Base-by-base conservation (phyloP, 169 alveolate species). In the Sarcocystis neurona region DNA sequence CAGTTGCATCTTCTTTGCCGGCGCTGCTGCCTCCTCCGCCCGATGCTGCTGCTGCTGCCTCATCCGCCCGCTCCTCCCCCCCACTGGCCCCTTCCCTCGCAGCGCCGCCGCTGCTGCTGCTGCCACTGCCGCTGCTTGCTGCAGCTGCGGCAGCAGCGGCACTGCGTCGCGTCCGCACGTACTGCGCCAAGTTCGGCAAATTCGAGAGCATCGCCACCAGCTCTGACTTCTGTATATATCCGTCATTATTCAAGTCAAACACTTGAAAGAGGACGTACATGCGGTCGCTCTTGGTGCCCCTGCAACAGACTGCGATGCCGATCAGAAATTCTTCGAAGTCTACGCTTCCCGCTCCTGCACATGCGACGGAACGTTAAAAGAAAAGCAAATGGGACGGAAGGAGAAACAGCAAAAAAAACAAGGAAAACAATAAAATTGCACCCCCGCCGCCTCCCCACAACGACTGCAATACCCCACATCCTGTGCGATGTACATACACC, bases 131-230 rank as follows among this genome's bases (percentile, higher is more conserved):
- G 70, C 72, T 84, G 72, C 89, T 63, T 72, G 44, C 50, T 72
- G 80, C 53, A 3, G 85, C 39, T 44, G 88, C 87, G 32, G 47
- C 32, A 47, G 46, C 37, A 32, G 92, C 30, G 8, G 70, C 48
- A 27, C 23, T 12, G 50, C 6, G 79, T n/a, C 79, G 15, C 44
- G 44, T 41, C 34, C 20, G 75, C 82, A 95, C 77, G 88, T 91
- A 92, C 72, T 84, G 92, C 63, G 88, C 93, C 82, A 96, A 87
- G 30, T 92, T 86, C 41, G 97, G 97, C 53, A 96, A 91, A 86
- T 96, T 96, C 39, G 97, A 96, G 0, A 96, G 92, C 97, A 96
- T 96, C 58, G 97, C 95, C 66, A 95, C 94, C 90, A 96, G 93
- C 86, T 96, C 97, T 23, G 95, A 89, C 86, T 95, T 95, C 78